These are phyloP conservation scores for Prunus kanzakura DNA, from an alignment of 306 rosid genomes.

Conservation along the genomic window DNA sequence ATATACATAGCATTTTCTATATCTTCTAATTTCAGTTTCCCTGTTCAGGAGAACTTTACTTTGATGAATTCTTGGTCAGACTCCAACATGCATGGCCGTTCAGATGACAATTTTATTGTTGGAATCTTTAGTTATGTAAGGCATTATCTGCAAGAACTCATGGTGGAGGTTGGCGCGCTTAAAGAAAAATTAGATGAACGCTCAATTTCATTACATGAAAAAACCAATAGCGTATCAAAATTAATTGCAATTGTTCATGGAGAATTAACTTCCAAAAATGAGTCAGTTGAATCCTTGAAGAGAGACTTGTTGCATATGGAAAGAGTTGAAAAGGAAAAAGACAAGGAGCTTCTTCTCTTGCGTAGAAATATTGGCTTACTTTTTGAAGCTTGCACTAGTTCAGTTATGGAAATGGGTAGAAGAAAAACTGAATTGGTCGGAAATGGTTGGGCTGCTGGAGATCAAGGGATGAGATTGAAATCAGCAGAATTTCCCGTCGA, in stretches of 20 bases:
- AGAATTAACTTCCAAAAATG: constrained; percentile 63
- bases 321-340: constrained; percentile 39
- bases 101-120: constrained; percentile 40
- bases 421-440: constrained; percentile 67
- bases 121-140: constrained; percentile 35
- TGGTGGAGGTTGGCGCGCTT: constrained; percentile 46
- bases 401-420: constrained; percentile 49
- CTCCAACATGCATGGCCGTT: constrained; percentile 33
- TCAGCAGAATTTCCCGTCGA: constrained; percentile 16
- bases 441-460: constrained; percentile 33
- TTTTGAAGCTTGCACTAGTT: constrained; percentile 60
- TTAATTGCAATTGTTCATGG: constrained; percentile 40
- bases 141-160: constrained; percentile 56
- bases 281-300: constrained; percentile 53
- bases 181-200: constrained; percentile 50
- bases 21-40: constrained; percentile 19
- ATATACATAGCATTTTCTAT: constrained; percentile 7
- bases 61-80: constrained; percentile 48
- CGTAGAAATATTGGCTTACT: constrained; percentile 52
- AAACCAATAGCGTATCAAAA: constrained; percentile 43
- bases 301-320: constrained; percentile 40
- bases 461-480: constrained; percentile 20
- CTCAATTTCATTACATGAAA: constrained; percentile 52
- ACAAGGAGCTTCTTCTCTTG: constrained; percentile 50
- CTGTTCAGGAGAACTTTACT: constrained; percentile 44